phyloP scores from a whole-genome alignment of 1,139 yeast genomes.

The Debaryomyces subglobosus region DNA sequence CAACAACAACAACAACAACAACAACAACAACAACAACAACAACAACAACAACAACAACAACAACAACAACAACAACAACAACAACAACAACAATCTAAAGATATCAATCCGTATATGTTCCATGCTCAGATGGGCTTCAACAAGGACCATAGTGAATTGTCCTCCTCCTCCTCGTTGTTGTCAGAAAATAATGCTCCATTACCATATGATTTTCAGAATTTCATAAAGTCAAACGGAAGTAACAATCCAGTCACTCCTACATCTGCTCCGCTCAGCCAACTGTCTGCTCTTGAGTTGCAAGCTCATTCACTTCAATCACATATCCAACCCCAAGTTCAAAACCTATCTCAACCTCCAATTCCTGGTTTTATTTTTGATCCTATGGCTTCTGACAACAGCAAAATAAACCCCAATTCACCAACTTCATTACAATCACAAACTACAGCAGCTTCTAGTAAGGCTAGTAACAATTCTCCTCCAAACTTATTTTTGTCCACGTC shows the following conservation, averaged over 20 bases:
- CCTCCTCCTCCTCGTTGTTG: constrained; percentile 9
- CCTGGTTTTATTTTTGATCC: constrained; percentile 24
- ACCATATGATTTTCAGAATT: constrained; percentile 16
- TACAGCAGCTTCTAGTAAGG: constrained; percentile 6
- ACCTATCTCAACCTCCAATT: constrained; percentile 14
- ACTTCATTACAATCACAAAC: constrained; percentile 19
- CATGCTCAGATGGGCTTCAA: constrained; percentile 6
- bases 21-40: too few relatives aligned
- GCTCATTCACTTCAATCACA: constrained; percentile 9
- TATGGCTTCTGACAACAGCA: constrained; percentile 13
- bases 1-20: too few relatives aligned
- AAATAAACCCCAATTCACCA: constrained; percentile 19
- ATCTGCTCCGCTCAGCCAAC: constrained; percentile 10
- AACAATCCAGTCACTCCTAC: constrained; percentile 26
- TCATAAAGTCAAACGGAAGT: constrained; percentile 25
- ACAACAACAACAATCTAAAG: neutral
- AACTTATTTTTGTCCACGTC: constrained; percentile 25
- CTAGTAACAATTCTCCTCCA: constrained; percentile 29
- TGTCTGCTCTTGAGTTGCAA: constrained; percentile 4
- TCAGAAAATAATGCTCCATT: constrained; percentile 12
- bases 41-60: too few relatives aligned
- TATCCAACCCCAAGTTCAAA: constrained; percentile 15
- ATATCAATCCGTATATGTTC: constrained; percentile 1
- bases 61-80: constrained; percentile 22
- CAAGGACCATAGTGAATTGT: neutral